Evolutionary conservation across 2,329 filamentous ascomycete genomes (phyloP).

Genomic region (Pseudogymnoascus sp.): DNA sequence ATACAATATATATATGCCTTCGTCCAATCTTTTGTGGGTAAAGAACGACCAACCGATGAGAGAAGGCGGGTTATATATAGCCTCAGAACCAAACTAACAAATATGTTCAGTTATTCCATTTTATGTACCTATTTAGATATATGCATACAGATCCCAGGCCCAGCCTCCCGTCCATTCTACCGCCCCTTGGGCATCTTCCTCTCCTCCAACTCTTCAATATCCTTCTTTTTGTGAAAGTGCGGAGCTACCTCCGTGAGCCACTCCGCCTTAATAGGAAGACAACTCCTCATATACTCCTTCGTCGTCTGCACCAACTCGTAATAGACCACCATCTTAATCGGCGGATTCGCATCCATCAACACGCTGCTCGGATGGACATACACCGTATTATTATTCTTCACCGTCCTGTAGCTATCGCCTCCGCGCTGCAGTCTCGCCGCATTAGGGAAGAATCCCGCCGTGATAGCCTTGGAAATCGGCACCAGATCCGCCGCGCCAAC

Average conservation of each 20-base stretch:
- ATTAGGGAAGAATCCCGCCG: conserved; percentile 90
- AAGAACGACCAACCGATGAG: not conserved
- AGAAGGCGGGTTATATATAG: not conserved
- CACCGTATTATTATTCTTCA: conserved; percentile 83
- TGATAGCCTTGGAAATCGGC: conserved; percentile 80
- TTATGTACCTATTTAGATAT: not conserved
- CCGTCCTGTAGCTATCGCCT: conserved; percentile 81
- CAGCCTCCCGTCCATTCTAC: not conserved
- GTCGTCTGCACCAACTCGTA: conserved; percentile 74
- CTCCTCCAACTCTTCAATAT: conserved; percentile 74
- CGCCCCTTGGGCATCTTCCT: conserved; percentile 60
- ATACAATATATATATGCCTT: conserved; percentile 4
- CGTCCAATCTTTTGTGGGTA: not conserved
- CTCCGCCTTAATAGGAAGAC: conserved; percentile 73
- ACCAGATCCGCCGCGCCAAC: conserved; percentile 64
- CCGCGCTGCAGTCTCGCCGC: conserved; percentile 75
- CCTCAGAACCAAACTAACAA: not conserved
- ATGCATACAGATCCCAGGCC: not conserved
- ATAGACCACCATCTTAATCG: conserved; percentile 76
- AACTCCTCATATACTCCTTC: conserved; percentile 88
- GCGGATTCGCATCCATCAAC: conserved; percentile 69
- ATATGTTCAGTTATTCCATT: not conserved
- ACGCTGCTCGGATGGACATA: conserved; percentile 87
- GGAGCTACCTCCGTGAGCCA: conserved; percentile 89
- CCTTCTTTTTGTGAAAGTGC: conserved; percentile 89